phyloP scores from a whole-genome alignment of 768 basidiomycete species.

The Holtermanniella nyarrowii region DNA sequence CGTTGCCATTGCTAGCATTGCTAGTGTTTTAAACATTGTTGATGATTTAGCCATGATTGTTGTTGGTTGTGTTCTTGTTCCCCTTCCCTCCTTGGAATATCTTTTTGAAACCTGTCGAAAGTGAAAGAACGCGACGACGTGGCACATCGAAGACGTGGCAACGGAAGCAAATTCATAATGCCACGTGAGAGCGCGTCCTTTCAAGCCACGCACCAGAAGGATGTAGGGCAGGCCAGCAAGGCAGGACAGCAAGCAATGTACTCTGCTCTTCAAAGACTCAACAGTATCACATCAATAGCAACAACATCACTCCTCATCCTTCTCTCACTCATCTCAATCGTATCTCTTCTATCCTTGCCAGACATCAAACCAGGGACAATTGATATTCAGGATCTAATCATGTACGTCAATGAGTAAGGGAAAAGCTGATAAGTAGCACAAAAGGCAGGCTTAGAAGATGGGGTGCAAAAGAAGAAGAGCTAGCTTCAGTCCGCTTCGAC shows the following conservation, averaged over 20 bases:
- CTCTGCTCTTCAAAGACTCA: conserved; percentile 27
- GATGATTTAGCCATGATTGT: too few species aligned
- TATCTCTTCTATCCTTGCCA: conserved; percentile 25
- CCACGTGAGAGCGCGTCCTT: too few species aligned
- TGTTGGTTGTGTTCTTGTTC: too few species aligned
- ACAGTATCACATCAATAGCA: conserved; percentile 27
- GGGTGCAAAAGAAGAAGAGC: conserved; percentile 28
- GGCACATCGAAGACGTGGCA: not conserved
- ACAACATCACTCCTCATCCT: conserved; percentile 33
- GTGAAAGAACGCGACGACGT: not conserved
- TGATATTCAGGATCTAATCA: conserved; percentile 28
- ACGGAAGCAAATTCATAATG: too few species aligned
- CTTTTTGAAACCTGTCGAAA: too few species aligned
- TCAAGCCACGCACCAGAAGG: too few species aligned
- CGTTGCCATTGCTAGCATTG: conserved; percentile 48
- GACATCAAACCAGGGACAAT: conserved; percentile 21
- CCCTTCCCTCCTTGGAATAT: too few species aligned
- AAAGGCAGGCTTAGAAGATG: conserved; percentile 26
- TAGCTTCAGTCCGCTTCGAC: conserved; percentile 31
- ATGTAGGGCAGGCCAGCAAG: not conserved
- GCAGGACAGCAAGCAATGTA: conserved; percentile 21
- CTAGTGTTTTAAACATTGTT: too few species aligned
- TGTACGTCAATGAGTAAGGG: conserved; percentile 11
- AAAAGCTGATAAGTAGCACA: conserved; percentile 7
- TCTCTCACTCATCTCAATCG: conserved; percentile 26